phyloP scores from a whole-genome alignment of 805 yeast species.

The Clavispora santaluciae region DNA sequence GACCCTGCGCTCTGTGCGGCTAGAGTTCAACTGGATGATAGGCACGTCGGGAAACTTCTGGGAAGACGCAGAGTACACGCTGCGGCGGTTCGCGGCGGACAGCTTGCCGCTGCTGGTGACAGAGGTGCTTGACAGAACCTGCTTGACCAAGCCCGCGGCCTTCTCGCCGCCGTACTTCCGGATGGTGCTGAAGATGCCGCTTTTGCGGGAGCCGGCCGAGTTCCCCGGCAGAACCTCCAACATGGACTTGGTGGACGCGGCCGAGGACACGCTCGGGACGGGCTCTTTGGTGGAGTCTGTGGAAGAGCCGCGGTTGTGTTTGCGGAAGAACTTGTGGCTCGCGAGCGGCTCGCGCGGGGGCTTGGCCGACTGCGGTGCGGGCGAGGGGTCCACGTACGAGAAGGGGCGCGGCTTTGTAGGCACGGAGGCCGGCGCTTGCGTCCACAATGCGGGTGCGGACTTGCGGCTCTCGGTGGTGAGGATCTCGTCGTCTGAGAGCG shows the following conservation, averaged over 20 bases:
- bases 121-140: conserved; percentile 10
- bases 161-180: conserved; percentile 38
- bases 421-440: conserved; percentile 17
- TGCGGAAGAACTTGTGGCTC: conserved; percentile 49
- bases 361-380: background rate
- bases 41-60: background rate
- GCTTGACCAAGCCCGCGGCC: conserved; percentile 34
- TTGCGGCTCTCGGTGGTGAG: conserved; percentile 26
- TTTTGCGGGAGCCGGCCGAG: conserved; percentile 15
- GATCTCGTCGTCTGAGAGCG: conserved; percentile 15
- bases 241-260: background rate
- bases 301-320: conserved; percentile 61
- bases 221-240: background rate
- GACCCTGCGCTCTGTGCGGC: background rate
- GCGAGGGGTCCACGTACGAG: conserved; percentile 33
- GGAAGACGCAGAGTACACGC: background rate
- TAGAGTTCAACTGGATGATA: background rate
- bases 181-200: conserved; percentile 37
- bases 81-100: conserved; percentile 4
- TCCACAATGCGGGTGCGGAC: conserved; percentile 27
- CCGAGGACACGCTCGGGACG: background rate
- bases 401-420: conserved; percentile 31
- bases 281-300: conserved; percentile 8
- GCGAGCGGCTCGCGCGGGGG: background rate
- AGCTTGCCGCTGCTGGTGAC: conserved; percentile 1